Evolutionary conservation across 306 rosid genomes (phyloP).

Genomic region (Ormosia semicastrata): DNA sequence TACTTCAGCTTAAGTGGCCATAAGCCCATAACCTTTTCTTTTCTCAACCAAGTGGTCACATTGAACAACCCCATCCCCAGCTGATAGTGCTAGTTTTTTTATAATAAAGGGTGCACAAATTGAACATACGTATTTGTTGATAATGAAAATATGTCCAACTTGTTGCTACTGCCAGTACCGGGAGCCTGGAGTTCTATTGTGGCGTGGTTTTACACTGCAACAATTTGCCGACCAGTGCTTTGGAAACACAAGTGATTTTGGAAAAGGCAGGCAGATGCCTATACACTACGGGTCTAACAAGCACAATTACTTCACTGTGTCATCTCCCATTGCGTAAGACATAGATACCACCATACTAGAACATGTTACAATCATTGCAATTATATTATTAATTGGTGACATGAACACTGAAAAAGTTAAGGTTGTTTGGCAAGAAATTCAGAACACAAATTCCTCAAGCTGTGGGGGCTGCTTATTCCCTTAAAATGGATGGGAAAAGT

Average conservation of each 20-base stretch:
- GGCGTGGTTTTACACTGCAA: slow-evolving; percentile 81
- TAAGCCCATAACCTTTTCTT: background rate
- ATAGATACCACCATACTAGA: background rate
- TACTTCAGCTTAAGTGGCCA: background rate
- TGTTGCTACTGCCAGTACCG: slow-evolving; percentile 52
- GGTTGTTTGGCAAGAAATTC: slow-evolving; percentile 28
- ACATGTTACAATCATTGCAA: background rate
- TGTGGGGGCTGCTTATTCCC: slow-evolving; percentile 72
- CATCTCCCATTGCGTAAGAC: slow-evolving; percentile 79
- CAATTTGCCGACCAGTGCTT: slow-evolving; percentile 65
- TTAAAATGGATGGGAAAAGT: slow-evolving; percentile 57
- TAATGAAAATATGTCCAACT: background rate
- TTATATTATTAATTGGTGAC: background rate
- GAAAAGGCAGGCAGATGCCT: slow-evolving; percentile 81
- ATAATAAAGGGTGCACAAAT: background rate
- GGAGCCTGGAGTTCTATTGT: slow-evolving; percentile 69
- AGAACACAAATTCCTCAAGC: slow-evolving; percentile 84
- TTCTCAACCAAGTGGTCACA: background rate
- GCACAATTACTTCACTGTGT: slow-evolving; percentile 64
- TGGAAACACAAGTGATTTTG: slow-evolving; percentile 60
- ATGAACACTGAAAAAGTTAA: slow-evolving; percentile 8
- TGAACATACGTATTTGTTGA: background rate
- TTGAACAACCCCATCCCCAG: background rate
- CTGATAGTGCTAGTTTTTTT: background rate
- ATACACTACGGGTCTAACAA: slow-evolving; percentile 70